Evolutionary conservation across 345 rosid species (phyloP), one percentile per base, ranked within the genome.

Genomic region (Populus pruinosa): DNA sequence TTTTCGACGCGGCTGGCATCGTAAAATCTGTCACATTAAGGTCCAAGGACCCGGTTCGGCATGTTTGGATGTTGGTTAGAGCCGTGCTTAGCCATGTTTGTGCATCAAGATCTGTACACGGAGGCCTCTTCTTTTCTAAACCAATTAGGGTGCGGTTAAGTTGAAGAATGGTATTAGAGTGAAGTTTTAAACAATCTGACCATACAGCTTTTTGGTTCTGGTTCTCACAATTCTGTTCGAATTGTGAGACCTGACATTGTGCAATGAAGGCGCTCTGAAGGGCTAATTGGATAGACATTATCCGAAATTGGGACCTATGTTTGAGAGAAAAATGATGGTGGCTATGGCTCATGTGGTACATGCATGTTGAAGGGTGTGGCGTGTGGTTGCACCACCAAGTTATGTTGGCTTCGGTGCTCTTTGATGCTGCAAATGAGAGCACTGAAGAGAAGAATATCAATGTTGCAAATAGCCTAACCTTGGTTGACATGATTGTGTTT

Each of bases 71-170:
- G 82, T 95, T 95, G 63, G 98, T 95, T 33, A 95, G 77, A 18
- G 96, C 91, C 0, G 96, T 86, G 87, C 97, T 95, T 4, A 95
- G 89, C 97, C 98, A 95, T 0, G 99, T 95, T 17, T 93, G 98
- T 17, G 88, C 88, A 72, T 95, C 98, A 17, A 90, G 87, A 76
- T 87, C 82, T 6, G 90, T 74, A 80, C 90, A 90, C 1, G 25
- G 8, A 29, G 64, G 71, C 50, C 20, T 70, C 18, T 23, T 70
- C 33, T 72, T 69, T 16, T 9, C 53, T 2, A 90, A 65, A 50
- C 93, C 91, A 6, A 74, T 78, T 0, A 90, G 43, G 18, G 97
- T 89, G 14, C 89, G 88, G 80, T 87, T 92, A 20, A 95, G 83
- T 67, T 95, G 96, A 53, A 85, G 16, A 73, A 92, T 56, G 2